Evolutionary conservation across 2,329 filamentous ascomycete genomes (phyloP), one percentile per base, ranked within the genome.

Genomic region (Cyphellophora attinorum): DNA sequence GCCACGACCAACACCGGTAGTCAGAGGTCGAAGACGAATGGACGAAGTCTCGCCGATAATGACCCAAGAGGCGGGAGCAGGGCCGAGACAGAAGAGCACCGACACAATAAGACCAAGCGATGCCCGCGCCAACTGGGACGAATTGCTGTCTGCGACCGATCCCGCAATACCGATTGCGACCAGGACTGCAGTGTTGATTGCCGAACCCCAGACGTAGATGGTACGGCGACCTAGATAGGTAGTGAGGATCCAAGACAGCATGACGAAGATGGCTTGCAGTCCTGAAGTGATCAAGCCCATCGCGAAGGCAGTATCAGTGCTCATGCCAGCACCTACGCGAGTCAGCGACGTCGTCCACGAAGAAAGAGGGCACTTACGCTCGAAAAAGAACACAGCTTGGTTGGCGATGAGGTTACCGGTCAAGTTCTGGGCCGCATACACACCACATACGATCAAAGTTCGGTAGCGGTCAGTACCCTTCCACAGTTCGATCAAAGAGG

Each of bases 31-130:
- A 18, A 81, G 74, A 41, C 76, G 75, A 35, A 80, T 68, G 33
- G 76, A 60, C 0, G 76, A 78, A 2, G 76, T 80, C 56, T 81
- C 76, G 46, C 70, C 74, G 30, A 81, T 80, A 45, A 80, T 76
- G 57, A 74, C 71, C 68, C 70, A 81, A 6, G 76, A 79, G 27
- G 72, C 70, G 30, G 76, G 76, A 2, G 73, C 76, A 16, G 73
- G 74, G 45, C 72, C 74, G 11, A 76, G 54, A 27, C 68, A 71
- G 60, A 79, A 82, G 19, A 79, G 56, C 37, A 81, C 71, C 17
- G 76, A 80, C 49, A 81, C 64, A 46, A 80, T 75, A 34, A 81
- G 60, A 43, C 76, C 76, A 15, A 81, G 59, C 5, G 68, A 72
- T 6, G 76, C 76, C 53, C 76, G 72, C 2, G 76, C 75, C 19